Evolutionary conservation across 2,329 filamentous ascomycete species (phyloP).

Genomic region (Macrophomina pseudophaseolina): DNA sequence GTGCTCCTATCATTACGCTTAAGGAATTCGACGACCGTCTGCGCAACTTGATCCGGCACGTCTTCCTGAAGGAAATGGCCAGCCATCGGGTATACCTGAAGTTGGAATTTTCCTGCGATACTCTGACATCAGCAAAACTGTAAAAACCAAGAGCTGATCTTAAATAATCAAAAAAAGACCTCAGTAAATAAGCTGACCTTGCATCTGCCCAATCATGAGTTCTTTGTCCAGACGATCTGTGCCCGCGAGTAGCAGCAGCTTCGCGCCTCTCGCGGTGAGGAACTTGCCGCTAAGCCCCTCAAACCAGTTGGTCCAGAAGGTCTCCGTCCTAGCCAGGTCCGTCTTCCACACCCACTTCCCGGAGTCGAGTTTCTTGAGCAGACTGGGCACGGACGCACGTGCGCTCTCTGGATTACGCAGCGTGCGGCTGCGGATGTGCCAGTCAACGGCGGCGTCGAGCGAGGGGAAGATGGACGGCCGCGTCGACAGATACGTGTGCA

Average conservation of each 20-base stretch:
- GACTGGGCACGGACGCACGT: constrained; percentile 80
- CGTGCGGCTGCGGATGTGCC: constrained; percentile 89
- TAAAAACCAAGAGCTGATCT: not conserved
- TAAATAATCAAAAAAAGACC: not conserved
- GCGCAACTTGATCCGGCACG: constrained; percentile 85
- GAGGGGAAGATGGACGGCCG: constrained; percentile 80
- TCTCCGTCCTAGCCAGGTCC: constrained; percentile 79
- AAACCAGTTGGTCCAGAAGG: constrained; percentile 96
- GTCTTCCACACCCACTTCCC: constrained; percentile 80
- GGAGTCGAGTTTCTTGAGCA: constrained; percentile 61
- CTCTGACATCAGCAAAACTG: not conserved
- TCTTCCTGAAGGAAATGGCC: constrained; percentile 98
- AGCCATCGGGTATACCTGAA: constrained; percentile 92
- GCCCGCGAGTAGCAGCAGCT: constrained; percentile 82
- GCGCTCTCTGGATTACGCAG: constrained; percentile 85
- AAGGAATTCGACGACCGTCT: constrained; percentile 87
- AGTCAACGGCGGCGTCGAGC: constrained; percentile 81
- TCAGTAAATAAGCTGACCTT: constrained; percentile 63
- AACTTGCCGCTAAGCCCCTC: constrained; percentile 87
- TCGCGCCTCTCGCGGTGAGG: constrained; percentile 78
- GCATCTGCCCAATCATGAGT: constrained; percentile 95
- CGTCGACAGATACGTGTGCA: constrained; percentile 88
- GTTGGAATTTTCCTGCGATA: constrained; percentile 82
- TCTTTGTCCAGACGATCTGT: constrained; percentile 91
- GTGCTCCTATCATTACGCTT: constrained; percentile 85